These are phyloP conservation scores for Saccharomycopsis synnaedendra DNA, from an alignment of 805 yeast species.

Conservation along the genomic window DNA sequence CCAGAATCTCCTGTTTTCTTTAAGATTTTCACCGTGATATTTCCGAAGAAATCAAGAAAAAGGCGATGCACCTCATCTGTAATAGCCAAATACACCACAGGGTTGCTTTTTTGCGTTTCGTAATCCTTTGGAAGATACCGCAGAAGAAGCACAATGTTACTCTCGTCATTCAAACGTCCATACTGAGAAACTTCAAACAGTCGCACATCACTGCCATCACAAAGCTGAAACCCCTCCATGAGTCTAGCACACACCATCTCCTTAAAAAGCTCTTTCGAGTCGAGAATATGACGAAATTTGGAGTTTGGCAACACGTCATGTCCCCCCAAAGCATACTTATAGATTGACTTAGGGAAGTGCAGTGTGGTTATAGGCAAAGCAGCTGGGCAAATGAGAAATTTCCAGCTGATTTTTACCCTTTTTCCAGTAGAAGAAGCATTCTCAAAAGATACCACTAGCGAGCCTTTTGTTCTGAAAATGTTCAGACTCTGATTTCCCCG, in stretches of 20 bases:
- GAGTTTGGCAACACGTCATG: slow-evolving; percentile 14
- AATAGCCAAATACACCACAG: slow-evolving; percentile 62
- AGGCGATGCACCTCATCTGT: slow-evolving; percentile 83
- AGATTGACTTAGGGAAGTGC: slow-evolving; percentile 52
- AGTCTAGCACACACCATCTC: slow-evolving; percentile 82
- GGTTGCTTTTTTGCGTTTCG: slow-evolving; percentile 17
- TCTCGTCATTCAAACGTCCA: slow-evolving; percentile 26
- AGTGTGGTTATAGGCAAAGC: slow-evolving; percentile 76
- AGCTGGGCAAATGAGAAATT: slow-evolving; percentile 87
- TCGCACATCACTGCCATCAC: slow-evolving; percentile 58
- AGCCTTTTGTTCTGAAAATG: neutral
- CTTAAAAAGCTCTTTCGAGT: slow-evolving; percentile 54
- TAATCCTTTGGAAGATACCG: slow-evolving; percentile 40
- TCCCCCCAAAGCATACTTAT: slow-evolving; percentile 26
- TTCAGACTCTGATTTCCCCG: neutral
- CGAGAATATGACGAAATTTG: slow-evolving; percentile 29
- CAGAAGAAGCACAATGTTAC: slow-evolving; percentile 41
- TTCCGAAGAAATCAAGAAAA: slow-evolving; percentile 57
- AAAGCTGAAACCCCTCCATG: slow-evolving; percentile 82
- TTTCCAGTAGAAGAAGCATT: neutral
- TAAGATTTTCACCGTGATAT: slow-evolving; percentile 54
- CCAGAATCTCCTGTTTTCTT: slow-evolving; percentile 10
- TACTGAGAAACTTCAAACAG: slow-evolving; percentile 50
- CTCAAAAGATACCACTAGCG: no score
- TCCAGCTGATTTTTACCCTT: slow-evolving; percentile 69